A percentile compares a stretch with the other conserved stretches of the same genome.
Evolutionary conservation across 768 basidiomycete species (phyloP).

Genomic region (Lactarius trivialis): DNA sequence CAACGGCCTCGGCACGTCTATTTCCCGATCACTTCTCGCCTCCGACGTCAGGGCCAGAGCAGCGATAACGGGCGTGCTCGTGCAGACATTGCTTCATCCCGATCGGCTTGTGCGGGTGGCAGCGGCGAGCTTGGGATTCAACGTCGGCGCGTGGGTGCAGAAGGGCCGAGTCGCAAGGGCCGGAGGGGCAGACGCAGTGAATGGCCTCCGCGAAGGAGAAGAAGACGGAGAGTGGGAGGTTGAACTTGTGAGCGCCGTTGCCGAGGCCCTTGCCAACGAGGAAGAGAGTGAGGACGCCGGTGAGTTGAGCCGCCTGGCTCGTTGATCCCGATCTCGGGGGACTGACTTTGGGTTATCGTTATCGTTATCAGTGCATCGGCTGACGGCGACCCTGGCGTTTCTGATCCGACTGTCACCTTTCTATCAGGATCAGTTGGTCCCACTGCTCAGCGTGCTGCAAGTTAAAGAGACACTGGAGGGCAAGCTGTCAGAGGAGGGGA

Average conservation of each 20-base stretch:
- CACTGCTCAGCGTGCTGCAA: constrained; percentile 68
- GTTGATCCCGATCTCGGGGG: background rate
- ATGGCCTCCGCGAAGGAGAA: constrained; percentile 34
- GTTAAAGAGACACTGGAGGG: constrained; percentile 46
- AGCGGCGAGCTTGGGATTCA: constrained; percentile 77
- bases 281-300: constrained; percentile 72
- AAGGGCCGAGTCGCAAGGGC: constrained; percentile 44
- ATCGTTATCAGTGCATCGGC: constrained; percentile 58
- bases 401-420: constrained; percentile 70
- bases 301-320: constrained; percentile 32
- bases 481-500: constrained; percentile 47
- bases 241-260: constrained; percentile 75
- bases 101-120: constrained; percentile 68
- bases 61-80: constrained; percentile 47
- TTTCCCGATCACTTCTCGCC: constrained; percentile 39
- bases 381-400: constrained; percentile 72
- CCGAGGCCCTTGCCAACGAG: constrained; percentile 73
- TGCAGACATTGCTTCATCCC: constrained; percentile 60
- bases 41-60: constrained; percentile 27
- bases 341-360: no score
- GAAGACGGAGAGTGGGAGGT: constrained; percentile 81
- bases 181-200: constrained; percentile 27
- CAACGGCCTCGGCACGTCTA: constrained; percentile 52
- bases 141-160: constrained; percentile 63
- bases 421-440: constrained; percentile 44